Evolutionary conservation across 345 rosid species (phyloP).

Genomic region (Populus ilicifolia): DNA sequence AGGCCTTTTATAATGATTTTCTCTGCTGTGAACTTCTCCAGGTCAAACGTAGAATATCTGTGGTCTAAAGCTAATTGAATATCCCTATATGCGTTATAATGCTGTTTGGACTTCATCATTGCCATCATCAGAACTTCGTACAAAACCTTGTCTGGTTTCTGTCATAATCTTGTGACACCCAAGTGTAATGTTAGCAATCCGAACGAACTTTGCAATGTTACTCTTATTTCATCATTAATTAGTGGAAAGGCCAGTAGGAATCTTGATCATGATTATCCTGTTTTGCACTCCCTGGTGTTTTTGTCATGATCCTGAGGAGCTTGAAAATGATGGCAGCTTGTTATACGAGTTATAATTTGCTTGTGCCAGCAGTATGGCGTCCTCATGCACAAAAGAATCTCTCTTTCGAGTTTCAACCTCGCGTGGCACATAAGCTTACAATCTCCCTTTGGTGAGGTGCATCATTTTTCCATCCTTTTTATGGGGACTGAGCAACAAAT

Average conservation of each 20-base stretch:
- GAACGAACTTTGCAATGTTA: too few relatives aligned
- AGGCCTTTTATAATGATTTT: neutral
- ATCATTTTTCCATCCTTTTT: too few relatives aligned
- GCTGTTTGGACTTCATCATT: neutral
- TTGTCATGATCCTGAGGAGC: neutral
- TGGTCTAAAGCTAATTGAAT: conserved; percentile 1
- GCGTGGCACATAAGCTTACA: too few relatives aligned
- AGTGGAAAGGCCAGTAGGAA: neutral
- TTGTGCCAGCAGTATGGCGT: too few relatives aligned
- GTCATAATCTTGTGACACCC: neutral
- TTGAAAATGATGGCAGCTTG: too few relatives aligned
- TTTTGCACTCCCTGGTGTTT: neutral
- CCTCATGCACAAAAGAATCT: too few relatives aligned
- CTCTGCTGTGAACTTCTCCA: neutral
- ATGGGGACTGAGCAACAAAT: too few relatives aligned
- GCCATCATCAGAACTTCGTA: neutral
- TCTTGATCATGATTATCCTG: neutral
- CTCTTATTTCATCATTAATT: neutral
- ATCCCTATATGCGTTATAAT: neutral
- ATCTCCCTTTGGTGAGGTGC: too few relatives aligned
- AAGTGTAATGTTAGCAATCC: neutral
- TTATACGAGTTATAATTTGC: too few relatives aligned
- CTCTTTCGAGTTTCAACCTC: too few relatives aligned
- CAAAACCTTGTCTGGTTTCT: neutral
- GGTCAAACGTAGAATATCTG: neutral